These are phyloP conservation scores for Xylaria hypoxylon DNA, from an alignment of 2,329 filamentous ascomycete species.

Conservation along the genomic window DNA sequence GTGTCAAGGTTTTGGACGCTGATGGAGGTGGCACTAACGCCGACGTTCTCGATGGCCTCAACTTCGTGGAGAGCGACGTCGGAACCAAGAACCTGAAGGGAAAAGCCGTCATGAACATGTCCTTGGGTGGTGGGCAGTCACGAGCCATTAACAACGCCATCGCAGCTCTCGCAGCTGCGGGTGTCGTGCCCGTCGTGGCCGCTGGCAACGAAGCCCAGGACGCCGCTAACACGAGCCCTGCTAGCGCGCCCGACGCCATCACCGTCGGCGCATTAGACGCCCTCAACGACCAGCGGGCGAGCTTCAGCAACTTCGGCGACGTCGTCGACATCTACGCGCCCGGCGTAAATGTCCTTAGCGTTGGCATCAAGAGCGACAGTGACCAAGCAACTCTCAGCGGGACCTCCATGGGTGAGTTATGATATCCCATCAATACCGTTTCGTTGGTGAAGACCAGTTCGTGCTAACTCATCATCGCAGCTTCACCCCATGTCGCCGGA, in stretches of 20 bases:
- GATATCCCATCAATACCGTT: neutral
- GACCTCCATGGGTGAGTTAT: conserved; percentile 65
- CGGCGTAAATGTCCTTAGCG: conserved; percentile 65
- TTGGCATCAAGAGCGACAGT: conserved; percentile 62
- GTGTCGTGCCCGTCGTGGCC: conserved; percentile 69
- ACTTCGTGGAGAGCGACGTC: conserved; percentile 65
- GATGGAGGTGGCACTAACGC: conserved; percentile 61
- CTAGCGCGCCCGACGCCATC: conserved; percentile 66
- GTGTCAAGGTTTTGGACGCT: conserved; percentile 71
- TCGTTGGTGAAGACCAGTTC: neutral
- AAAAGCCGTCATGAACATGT: conserved; percentile 73
- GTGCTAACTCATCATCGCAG: conserved; percentile 55
- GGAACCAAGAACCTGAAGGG: conserved; percentile 56
- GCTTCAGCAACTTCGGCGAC: conserved; percentile 69
- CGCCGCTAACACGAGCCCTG: conserved; percentile 64
- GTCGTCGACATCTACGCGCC: conserved; percentile 67
- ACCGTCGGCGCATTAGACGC: conserved; percentile 70
- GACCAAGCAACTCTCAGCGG: conserved; percentile 61
- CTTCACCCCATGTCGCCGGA: conserved; percentile 74
- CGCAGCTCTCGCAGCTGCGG: conserved; percentile 60
- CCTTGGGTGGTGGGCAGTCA: conserved; percentile 64
- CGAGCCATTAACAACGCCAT: conserved; percentile 67
- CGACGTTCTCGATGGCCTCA: conserved; percentile 69
- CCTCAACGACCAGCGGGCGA: conserved; percentile 59
- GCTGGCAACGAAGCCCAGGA: conserved; percentile 69